These are phyloP conservation scores for Senecio squalidus DNA, from an alignment of 140 eudicot species.

Conservation along the genomic window DNA sequence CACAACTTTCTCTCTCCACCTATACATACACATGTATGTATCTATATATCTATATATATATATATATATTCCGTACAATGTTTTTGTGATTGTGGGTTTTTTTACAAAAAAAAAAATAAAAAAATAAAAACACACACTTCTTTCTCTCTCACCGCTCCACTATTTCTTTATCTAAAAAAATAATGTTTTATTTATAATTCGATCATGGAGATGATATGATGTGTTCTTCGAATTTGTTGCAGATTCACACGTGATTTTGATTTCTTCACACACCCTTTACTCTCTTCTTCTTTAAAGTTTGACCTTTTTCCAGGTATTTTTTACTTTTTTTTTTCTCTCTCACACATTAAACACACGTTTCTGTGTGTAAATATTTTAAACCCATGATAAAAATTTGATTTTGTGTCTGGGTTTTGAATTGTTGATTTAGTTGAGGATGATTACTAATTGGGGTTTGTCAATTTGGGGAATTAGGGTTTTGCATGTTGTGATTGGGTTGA, in stretches of 20 bases:
- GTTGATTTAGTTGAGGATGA: not conserved
- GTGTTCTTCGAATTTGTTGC: conserved; percentile 25
- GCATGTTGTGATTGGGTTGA: conserved; percentile 30
- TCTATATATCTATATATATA: conserved; percentile 5
- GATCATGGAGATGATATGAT: conserved; percentile 46
- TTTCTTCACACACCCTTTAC: conserved; percentile 22
- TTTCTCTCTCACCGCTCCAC: conserved; percentile 36
- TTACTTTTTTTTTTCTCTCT: conserved; percentile 21
- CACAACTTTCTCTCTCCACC: conserved; percentile 38
- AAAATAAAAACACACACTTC: conserved; percentile 15
- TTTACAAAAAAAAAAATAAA: conserved; percentile 1
- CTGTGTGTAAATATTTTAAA: conserved; percentile 11
- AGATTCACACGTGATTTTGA: conserved; percentile 28
- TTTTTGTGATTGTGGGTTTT: conserved; percentile 9
- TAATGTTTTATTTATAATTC: conserved; percentile 17
- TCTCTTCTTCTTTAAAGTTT: conserved; percentile 28
- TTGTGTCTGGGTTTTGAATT: conserved; percentile 10
- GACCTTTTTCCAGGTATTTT: conserved; percentile 35
- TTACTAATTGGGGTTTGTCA: conserved; percentile 11
- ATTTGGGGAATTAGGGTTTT: conserved; percentile 25
- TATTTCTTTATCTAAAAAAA: conserved; percentile 26
- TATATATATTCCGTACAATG: conserved; percentile 29
- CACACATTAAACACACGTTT: conserved; percentile 20
- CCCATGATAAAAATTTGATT: conserved; percentile 7
- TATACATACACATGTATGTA: conserved; percentile 17